phyloP scores from a whole-genome alignment of 176 grass and related monocot species.

The Elaeis guineensis region DNA sequence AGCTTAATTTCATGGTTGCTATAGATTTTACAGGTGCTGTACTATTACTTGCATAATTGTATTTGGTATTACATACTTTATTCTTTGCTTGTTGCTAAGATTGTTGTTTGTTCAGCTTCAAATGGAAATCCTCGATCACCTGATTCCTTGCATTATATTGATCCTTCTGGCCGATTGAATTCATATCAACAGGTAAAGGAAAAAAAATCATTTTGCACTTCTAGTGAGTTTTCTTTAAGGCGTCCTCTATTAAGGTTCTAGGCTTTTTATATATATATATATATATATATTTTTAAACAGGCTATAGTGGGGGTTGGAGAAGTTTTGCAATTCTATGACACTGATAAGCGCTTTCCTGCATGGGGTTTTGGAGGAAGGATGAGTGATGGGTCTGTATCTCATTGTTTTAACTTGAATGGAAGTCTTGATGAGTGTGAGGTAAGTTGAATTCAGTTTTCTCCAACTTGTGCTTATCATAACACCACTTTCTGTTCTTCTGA shows the following conservation, averaged over 20 bases:
- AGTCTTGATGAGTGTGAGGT: conserved; percentile 45
- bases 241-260: not conserved
- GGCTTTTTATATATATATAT: too few species aligned
- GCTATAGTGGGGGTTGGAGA: conserved; percentile 79
- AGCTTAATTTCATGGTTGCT: conserved; percentile 97
- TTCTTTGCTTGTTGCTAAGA: not conserved
- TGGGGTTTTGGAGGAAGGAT: conserved; percentile 93
- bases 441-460: conserved; percentile 2
- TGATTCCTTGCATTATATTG: conserved; percentile 87
- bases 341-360: conserved; percentile 67
- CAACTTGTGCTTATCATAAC: too few species aligned
- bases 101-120: conserved; percentile 44
- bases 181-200: conserved; percentile 76
- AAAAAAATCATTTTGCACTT: too few species aligned
- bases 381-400: conserved; percentile 43
- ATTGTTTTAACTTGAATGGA: conserved; percentile 88
- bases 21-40: conserved; percentile 88
- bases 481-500: too few species aligned
- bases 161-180: conserved; percentile 78
- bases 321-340: conserved; percentile 89
- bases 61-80: too few species aligned
- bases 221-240: too few species aligned
- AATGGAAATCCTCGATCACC: conserved; percentile 77
- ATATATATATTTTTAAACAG: conserved; percentile 31
- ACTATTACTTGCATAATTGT: not conserved